Evolutionary conservation across 768 basidiomycete species (phyloP).

Genomic region (Termitomyces sp.): DNA sequence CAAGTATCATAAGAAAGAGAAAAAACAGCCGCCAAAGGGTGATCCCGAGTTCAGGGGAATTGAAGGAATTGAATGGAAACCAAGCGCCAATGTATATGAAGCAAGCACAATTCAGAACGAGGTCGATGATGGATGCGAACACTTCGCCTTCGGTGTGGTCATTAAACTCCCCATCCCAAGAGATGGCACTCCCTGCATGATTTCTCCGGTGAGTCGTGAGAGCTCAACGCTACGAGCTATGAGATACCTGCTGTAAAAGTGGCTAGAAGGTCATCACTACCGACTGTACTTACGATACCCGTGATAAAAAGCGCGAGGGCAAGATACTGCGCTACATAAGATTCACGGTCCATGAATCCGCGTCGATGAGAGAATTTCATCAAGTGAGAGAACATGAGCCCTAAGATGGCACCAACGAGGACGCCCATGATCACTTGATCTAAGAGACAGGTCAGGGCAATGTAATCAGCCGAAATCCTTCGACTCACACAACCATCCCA

Average conservation of each 20-base stretch:
- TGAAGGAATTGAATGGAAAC: conserved; percentile 62
- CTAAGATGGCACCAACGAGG: conserved; percentile 55
- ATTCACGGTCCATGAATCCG: conserved; percentile 72
- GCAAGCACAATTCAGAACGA: conserved; percentile 75
- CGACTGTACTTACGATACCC: conserved; percentile 72
- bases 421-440: conserved; percentile 84
- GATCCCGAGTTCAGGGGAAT: conserved; percentile 50
- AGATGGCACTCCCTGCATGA: conserved; percentile 42
- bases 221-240: conserved; percentile 4
- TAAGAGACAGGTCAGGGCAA: conserved; percentile 17
- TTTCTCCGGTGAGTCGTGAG: neutral
- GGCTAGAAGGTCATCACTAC: conserved; percentile 84
- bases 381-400: conserved; percentile 60
- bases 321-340: conserved; percentile 82
- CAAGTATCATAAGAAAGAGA: conserved; percentile 60
- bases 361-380: conserved; percentile 67
- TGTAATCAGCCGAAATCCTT: neutral
- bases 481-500: conserved; percentile 71
- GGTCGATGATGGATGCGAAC: conserved; percentile 88
- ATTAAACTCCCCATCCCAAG: conserved; percentile 70
- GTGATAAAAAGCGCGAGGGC: conserved; percentile 67
- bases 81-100: conserved; percentile 89
- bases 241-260: conserved; percentile 74
- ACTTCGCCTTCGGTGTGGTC: conserved; percentile 55
- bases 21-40: conserved; percentile 66